Percentiles rank a stretch among this genome's conserved stretches.
These are phyloP conservation scores for Heritiera littoralis DNA, from an alignment of 345 rosid genomes.

Conservation along the genomic window DNA sequence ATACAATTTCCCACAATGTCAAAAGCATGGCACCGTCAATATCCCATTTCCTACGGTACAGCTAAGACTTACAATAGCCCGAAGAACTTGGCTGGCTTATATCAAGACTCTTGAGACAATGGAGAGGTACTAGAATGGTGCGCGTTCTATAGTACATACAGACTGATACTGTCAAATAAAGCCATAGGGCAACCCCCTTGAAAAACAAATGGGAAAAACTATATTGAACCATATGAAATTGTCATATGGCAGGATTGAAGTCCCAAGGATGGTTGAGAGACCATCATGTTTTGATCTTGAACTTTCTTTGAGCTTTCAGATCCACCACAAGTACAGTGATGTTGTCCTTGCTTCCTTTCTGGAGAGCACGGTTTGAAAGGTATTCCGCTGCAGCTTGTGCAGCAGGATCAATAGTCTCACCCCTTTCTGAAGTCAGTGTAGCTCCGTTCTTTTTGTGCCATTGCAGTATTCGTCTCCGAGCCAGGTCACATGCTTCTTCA, in stretches of 20 bases:
- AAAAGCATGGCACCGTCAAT: slow-evolving; percentile 23
- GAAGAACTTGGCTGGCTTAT: slow-evolving; percentile 8
- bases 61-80: slow-evolving; percentile 39
- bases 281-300: slow-evolving; percentile 63
- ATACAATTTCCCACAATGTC: slow-evolving; percentile 27
- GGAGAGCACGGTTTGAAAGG: slow-evolving; percentile 74
- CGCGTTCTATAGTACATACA: slow-evolving; percentile 30
- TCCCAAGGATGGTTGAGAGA: slow-evolving; percentile 12
- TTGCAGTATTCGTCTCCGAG: slow-evolving; percentile 67
- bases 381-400: slow-evolving; percentile 93
- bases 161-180: slow-evolving; percentile 21
- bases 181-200: slow-evolving; percentile 32
- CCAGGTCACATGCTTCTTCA: slow-evolving; percentile 89
- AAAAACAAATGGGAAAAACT: slow-evolving; percentile 40
- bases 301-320: slow-evolving; percentile 89
- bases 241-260: not conserved
- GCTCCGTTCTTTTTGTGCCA: slow-evolving; percentile 87
- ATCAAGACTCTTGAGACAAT: slow-evolving; percentile 16
- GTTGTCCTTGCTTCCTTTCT: slow-evolving; percentile 91
- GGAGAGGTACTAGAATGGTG: slow-evolving; percentile 17
- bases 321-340: slow-evolving; percentile 77
- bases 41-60: slow-evolving; percentile 33
- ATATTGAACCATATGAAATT: slow-evolving; percentile 23
- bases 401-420: slow-evolving; percentile 66
- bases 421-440: slow-evolving; percentile 42